phyloP scores from a whole-genome alignment of 768 basidiomycete genomes.

The Suillus ampliporus region DNA sequence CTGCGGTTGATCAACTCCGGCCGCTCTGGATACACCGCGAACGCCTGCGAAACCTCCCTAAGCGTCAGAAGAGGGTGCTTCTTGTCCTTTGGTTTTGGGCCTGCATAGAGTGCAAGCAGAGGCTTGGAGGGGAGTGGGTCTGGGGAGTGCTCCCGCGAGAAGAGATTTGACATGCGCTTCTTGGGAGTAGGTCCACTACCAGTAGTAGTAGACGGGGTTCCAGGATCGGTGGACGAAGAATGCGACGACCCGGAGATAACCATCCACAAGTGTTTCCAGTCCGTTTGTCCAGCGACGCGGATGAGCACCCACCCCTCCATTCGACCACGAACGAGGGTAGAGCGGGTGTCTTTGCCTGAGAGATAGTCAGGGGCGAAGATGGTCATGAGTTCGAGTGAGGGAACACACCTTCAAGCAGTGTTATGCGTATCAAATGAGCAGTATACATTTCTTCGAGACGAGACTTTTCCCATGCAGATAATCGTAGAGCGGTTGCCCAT shows the following conservation, averaged over 20 bases:
- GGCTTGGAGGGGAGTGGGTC: conserved; percentile 41
- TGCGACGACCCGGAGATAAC: conserved; percentile 60
- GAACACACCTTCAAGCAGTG: conserved; percentile 53
- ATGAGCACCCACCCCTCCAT: conserved; percentile 93
- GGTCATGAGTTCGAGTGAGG: conserved; percentile 5
- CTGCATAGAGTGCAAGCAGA: conserved; percentile 61
- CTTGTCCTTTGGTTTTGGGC: conserved; percentile 74
- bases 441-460: conserved; percentile 98
- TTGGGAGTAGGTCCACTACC: conserved; percentile 29
- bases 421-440: conserved; percentile 87
- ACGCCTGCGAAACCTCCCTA: conserved; percentile 77
- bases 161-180: conserved; percentile 67
- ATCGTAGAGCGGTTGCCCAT: conserved; percentile 92
- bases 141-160: conserved; percentile 54
- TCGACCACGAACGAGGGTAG: conserved; percentile 69
- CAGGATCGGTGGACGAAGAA: conserved; percentile 32
- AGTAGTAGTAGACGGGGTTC: conserved; percentile 22
- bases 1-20: conserved; percentile 88
- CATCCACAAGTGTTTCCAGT: conserved; percentile 95
- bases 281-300: conserved; percentile 94
- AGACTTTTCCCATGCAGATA: conserved; percentile 94
- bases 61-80: conserved; percentile 77
- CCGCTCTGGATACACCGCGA: conserved; percentile 96
- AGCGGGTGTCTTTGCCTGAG: conserved; percentile 55
- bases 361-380: conserved; percentile 35